Percentiles rank a stretch among this genome's conserved stretches.
Evolutionary conservation across 345 rosid genomes (phyloP).

Genomic region (Sisymbrium irio): DNA sequence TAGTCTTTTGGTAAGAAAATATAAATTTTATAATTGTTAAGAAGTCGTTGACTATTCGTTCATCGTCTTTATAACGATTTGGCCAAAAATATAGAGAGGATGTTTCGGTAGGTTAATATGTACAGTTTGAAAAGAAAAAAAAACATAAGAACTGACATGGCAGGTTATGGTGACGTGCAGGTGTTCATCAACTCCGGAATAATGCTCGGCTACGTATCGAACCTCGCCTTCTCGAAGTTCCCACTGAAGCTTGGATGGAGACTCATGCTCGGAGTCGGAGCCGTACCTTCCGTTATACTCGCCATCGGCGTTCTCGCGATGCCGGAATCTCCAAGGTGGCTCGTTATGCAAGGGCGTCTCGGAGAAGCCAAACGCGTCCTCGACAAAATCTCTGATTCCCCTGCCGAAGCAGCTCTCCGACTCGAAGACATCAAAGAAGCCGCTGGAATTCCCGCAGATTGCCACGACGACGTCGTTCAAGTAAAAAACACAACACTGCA

Average conservation of each 20-base stretch:
- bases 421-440: conserved; percentile 77
- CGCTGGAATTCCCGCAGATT: conserved; percentile 71
- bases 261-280: conserved; percentile 80
- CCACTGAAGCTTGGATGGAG: conserved; percentile 70
- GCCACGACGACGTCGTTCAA: conserved; percentile 67
- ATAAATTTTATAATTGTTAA: no score
- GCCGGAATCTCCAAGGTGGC: conserved; percentile 99
- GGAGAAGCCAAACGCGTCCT: conserved; percentile 80
- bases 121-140: no score
- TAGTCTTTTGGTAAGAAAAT: no score
- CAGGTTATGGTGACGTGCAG: conserved; percentile 39
- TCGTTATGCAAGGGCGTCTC: conserved; percentile 85
- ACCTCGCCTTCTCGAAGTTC: conserved; percentile 64
- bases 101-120: no score
- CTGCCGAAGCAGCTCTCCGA: conserved; percentile 55
- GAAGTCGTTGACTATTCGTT: no score
- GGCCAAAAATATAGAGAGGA: no score
- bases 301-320: conserved; percentile 57
- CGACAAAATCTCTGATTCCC: conserved; percentile 61
- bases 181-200: conserved; percentile 77
- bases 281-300: conserved; percentile 63
- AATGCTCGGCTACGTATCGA: conserved; percentile 76
- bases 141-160: conserved; percentile 32
- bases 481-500: conserved; percentile 18
- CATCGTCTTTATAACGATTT: no score